These are phyloP conservation scores for Zarea fungicola DNA, from an alignment of 2,329 filamentous ascomycete genomes.

Conservation along the genomic window DNA sequence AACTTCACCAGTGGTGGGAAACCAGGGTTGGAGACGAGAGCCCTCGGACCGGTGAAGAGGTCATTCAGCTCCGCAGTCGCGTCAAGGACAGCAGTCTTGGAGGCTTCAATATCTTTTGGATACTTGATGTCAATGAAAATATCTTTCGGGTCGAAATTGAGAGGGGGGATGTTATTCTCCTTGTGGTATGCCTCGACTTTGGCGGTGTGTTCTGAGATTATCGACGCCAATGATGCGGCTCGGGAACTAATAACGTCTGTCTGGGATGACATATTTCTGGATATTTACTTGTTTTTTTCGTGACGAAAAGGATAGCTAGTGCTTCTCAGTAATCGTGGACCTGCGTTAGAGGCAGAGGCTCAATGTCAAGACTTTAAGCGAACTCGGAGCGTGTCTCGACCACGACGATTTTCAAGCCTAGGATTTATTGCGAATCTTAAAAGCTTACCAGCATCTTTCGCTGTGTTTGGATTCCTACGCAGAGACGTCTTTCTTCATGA, in stretches of 20 bases:
- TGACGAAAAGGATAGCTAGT: not conserved
- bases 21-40: not conserved
- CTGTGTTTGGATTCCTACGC: not conserved
- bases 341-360: not conserved
- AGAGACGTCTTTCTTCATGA: not conserved
- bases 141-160: constrained; percentile 1
- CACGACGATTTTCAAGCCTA: not conserved
- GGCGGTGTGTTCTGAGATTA: not conserved
- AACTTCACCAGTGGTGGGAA: not conserved
- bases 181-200: constrained; percentile 1
- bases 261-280: not conserved
- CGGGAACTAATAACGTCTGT: not conserved
- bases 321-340: not conserved
- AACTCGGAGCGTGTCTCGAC: not conserved
- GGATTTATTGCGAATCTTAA: not conserved
- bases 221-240: not conserved
- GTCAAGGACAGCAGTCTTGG: not conserved
- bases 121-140: not conserved
- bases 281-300: not conserved
- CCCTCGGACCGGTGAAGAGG: not conserved
- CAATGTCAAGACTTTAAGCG: not conserved
- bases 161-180: not conserved
- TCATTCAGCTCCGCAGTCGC: not conserved
- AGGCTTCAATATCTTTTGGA: not conserved
- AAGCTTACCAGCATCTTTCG: not conserved